Conservation (phyloP, 2,329 filamentous ascomycete genomes). For the Sporothrix inflata region DNA sequence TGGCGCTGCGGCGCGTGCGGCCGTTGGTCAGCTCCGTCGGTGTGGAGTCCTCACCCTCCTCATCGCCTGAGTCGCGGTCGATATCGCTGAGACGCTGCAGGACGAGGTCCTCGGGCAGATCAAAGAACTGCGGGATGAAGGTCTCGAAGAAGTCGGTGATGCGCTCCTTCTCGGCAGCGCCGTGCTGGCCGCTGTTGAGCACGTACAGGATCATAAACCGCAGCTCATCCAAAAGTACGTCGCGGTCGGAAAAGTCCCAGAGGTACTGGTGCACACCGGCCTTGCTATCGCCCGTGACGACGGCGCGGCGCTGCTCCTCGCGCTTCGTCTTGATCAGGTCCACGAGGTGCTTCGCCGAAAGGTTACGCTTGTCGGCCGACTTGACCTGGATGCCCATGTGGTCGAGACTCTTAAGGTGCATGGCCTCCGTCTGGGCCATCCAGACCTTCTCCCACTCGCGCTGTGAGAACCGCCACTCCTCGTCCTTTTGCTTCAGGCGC, state of each 20-base stretch:
- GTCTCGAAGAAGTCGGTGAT: conserved; percentile 76
- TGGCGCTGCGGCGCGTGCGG: conserved; percentile 69
- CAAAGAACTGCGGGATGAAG: conserved; percentile 77
- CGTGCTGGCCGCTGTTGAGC: conserved; percentile 70
- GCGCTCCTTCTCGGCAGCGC: conserved; percentile 72
- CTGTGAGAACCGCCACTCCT: conserved; percentile 93
- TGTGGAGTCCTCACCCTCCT: conserved; percentile 74
- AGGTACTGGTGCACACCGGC: conserved; percentile 67
- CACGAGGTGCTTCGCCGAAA: conserved; percentile 86
- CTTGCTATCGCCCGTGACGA: conserved; percentile 61
- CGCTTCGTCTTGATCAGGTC: conserved; percentile 90
- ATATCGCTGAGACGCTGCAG: conserved; percentile 69
- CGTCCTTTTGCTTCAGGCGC: conserved; percentile 90
- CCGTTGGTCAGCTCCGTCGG: conserved; percentile 72
- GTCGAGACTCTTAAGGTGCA: conserved; percentile 94
- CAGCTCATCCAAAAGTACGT: conserved; percentile 65
- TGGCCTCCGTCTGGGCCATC: conserved; percentile 91
- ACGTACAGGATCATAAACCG: conserved; percentile 67
- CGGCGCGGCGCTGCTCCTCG: conserved; percentile 76
- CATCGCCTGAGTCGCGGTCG: conserved; percentile 71
- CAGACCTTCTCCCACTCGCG: conserved; percentile 99
- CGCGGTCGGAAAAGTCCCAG: conserved; percentile 73
- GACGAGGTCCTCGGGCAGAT: conserved; percentile 70
- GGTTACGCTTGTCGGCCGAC: conserved; percentile 84
- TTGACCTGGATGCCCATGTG: conserved; percentile 94